Conservation (phyloP, 169 alveolate species). For the Cryptosporidium baileyi region DNA sequence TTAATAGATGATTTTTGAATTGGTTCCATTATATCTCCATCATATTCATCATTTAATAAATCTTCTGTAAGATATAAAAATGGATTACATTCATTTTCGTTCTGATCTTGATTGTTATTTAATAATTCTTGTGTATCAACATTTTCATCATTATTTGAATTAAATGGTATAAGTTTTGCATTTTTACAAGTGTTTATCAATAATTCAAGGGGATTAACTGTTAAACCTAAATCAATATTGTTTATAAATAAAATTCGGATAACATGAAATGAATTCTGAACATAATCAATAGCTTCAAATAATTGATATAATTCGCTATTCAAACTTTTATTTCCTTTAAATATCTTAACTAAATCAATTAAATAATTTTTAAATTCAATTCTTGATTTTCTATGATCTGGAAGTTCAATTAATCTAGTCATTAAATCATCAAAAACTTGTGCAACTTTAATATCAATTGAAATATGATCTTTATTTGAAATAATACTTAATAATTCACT, state of each 20-base stretch:
- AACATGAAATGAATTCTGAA: constrained; percentile 11
- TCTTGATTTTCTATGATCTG: constrained; percentile 43
- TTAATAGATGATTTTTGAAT: constrained; percentile 48
- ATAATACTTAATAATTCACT: constrained; percentile 29
- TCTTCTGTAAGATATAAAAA: constrained; percentile 4
- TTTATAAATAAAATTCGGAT: constrained; percentile 6
- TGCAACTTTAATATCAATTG: background rate
- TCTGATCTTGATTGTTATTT: background rate
- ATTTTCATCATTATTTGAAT: background rate
- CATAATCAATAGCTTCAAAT: constrained; percentile 48
- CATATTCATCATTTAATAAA: constrained; percentile 18
- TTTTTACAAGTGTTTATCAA: constrained; percentile 35
- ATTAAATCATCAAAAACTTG: constrained; percentile 14
- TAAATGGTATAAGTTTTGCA: constrained; percentile 30
- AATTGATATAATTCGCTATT: background rate
- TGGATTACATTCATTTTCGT: constrained; percentile 29
- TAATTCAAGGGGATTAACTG: constrained; percentile 35
- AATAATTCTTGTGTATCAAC: background rate
- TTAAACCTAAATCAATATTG: constrained; percentile 8
- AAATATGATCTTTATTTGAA: background rate
- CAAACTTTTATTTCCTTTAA: background rate
- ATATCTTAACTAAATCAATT: background rate
- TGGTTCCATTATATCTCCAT: constrained; percentile 41
- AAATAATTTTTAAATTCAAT: constrained; percentile 1
- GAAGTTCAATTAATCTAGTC: constrained; percentile 2